phyloP scores from a whole-genome alignment of 768 basidiomycete species.

The Pisolithus albus region DNA sequence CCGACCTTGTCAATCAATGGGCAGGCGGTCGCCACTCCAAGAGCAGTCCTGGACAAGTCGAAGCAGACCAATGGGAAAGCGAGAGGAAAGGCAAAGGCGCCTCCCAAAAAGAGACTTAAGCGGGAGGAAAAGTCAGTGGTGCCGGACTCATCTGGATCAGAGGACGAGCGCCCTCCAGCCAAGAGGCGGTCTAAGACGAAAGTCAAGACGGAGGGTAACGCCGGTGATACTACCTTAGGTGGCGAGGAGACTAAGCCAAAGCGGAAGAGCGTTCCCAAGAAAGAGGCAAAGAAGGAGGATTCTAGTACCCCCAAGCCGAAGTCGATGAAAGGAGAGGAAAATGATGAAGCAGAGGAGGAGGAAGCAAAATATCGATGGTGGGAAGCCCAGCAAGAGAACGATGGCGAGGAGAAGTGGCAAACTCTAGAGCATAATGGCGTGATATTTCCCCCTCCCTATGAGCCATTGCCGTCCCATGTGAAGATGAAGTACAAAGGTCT shows the following conservation, averaged over 20 bases:
- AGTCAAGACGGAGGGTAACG: slow-evolving; percentile 45
- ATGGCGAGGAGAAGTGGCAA: slow-evolving; percentile 83
- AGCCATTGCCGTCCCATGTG: slow-evolving; percentile 70
- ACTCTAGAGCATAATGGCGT: slow-evolving; percentile 95
- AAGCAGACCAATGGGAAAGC: slow-evolving; percentile 35
- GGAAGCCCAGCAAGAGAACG: slow-evolving; percentile 65
- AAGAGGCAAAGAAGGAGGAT: slow-evolving; percentile 49
- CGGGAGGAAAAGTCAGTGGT: slow-evolving; percentile 36
- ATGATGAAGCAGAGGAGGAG: slow-evolving; percentile 54
- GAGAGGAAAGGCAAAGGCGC: slow-evolving; percentile 42
- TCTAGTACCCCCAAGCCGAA: slow-evolving; percentile 34
- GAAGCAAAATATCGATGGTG: slow-evolving; percentile 82
- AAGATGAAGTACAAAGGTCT: slow-evolving; percentile 95
- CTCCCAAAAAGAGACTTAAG: slow-evolving; percentile 61
- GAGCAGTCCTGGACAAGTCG: slow-evolving; percentile 26
- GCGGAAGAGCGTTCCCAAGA: slow-evolving; percentile 40
- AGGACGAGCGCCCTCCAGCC: slow-evolving; percentile 29
- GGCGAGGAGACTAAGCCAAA: slow-evolving; percentile 41
- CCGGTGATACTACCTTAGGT: slow-evolving; percentile 36
- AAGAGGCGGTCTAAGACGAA: slow-evolving; percentile 26
- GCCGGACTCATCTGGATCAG: slow-evolving; percentile 20
- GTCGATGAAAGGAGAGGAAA: slow-evolving; percentile 53
- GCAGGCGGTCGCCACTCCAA: slow-evolving; percentile 36
- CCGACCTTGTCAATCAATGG: slow-evolving; percentile 31
- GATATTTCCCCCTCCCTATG: slow-evolving; percentile 92